phyloP scores from a whole-genome alignment of 306 rosid species.

The Calophaca sinica region DNA sequence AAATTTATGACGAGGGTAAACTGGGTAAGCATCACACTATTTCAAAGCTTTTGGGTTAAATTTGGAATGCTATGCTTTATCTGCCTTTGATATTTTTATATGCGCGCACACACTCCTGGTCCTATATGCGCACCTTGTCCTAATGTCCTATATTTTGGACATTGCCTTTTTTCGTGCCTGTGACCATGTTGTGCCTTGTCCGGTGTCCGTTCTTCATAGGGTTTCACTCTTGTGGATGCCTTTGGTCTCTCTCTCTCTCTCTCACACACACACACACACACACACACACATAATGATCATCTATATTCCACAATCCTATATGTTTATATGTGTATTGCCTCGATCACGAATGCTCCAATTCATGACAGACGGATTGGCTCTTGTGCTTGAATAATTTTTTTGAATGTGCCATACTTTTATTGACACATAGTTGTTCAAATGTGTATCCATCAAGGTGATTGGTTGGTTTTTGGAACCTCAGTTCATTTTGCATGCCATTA shows the following conservation, averaged over 20 bases:
- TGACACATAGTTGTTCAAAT: slow-evolving; percentile 18
- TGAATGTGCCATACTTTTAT: background rate
- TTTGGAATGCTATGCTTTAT: background rate
- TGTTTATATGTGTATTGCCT: background rate
- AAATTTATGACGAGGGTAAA: slow-evolving; percentile 38
- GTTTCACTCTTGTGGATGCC: background rate
- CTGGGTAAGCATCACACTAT: slow-evolving; percentile 26
- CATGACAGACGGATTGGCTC: background rate
- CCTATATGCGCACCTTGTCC: background rate
- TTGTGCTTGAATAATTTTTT: background rate
- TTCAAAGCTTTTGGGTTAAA: slow-evolving; percentile 12
- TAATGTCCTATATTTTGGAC: background rate
- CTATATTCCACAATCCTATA: background rate
- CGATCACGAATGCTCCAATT: background rate
- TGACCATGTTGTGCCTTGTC: background rate
- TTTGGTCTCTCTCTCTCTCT: background rate
- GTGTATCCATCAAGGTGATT: background rate
- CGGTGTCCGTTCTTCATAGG: background rate
- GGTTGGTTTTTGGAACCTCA: background rate
- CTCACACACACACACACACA: too few species aligned
- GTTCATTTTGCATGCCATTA: slow-evolving; percentile 19
- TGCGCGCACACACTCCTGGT: too few species aligned
- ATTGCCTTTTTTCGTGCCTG: background rate
- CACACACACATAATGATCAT: background rate
- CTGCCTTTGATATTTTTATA: background rate